Conservation (phyloP, 1,139 yeast species). For the Cylindricascospora bacillispora region DNA sequence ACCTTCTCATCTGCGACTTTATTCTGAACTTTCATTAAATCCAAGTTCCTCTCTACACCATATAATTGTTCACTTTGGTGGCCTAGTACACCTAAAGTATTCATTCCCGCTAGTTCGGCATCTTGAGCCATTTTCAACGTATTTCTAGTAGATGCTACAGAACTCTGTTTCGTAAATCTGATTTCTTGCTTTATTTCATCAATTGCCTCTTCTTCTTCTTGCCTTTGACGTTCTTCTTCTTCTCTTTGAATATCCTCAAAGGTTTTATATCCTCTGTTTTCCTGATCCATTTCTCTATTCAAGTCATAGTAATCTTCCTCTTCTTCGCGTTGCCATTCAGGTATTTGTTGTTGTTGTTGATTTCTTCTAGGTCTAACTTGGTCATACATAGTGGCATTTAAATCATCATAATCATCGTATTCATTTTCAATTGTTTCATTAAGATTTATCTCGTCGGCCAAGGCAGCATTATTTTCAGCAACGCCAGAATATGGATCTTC, state of each 20-base stretch:
- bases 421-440: constrained; percentile 10
- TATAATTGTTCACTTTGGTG: constrained; percentile 80
- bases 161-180: constrained; percentile 75
- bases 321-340: constrained; percentile 5
- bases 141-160: constrained; percentile 75
- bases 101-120: constrained; percentile 83
- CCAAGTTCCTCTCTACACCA: constrained; percentile 64
- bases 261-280: constrained; percentile 19
- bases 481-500: constrained; percentile 6
- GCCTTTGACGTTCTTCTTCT: constrained; percentile 38
- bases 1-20: constrained; percentile 77
- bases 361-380: constrained; percentile 7
- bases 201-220: constrained; percentile 75
- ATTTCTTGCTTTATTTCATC: constrained; percentile 80
- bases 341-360: constrained; percentile 7
- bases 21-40: constrained; percentile 71
- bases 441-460: constrained; percentile 15
- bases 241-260: constrained; percentile 27
- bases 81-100: constrained; percentile 85
- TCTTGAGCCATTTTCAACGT: constrained; percentile 81
- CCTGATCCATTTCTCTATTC: constrained; percentile 5
- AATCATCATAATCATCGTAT: constrained; percentile 15
- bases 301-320: constrained; percentile 15
- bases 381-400: constrained; percentile 15
- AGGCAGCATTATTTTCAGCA: constrained; percentile 5